These are phyloP conservation scores for Cryphonectria radicalis DNA, from an alignment of 2,329 filamentous ascomycete genomes.

Conservation along the genomic window DNA sequence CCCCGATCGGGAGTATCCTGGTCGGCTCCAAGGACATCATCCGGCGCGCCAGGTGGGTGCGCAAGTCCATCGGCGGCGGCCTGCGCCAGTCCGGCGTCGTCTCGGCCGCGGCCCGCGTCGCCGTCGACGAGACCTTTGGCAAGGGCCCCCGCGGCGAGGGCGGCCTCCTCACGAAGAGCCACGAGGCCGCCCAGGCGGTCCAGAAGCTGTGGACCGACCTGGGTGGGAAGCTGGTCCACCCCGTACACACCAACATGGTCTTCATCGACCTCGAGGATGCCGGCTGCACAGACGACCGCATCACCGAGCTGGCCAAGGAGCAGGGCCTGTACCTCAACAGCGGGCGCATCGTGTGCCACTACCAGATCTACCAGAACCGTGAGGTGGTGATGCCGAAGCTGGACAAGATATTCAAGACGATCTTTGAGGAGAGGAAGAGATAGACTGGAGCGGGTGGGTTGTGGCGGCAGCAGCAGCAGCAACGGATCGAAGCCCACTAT, in stretches of 20 bases:
- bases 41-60: constrained; percentile 72
- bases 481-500: constrained; percentile 12
- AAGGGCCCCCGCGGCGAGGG: constrained; percentile 59
- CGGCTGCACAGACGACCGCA: constrained; percentile 46
- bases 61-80: constrained; percentile 82
- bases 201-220: constrained; percentile 66
- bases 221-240: constrained; percentile 70
- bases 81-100: constrained; percentile 77
- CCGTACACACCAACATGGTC: constrained; percentile 89
- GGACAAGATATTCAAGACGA: constrained; percentile 56
- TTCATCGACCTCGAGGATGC: constrained; percentile 76
- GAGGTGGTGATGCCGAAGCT: constrained; percentile 64
- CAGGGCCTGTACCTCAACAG: constrained; percentile 48
- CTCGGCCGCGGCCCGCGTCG: constrained; percentile 74
- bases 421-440: constrained; percentile 35
- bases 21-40: constrained; percentile 56
- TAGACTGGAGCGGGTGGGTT: constrained; percentile 25
- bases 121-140: constrained; percentile 79
- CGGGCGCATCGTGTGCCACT: constrained; percentile 52
- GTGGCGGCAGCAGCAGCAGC: constrained; percentile 4
- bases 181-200: constrained; percentile 66
- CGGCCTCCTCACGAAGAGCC: constrained; percentile 63
- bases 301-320: constrained; percentile 46
- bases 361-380: constrained; percentile 64
- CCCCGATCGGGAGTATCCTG: constrained; percentile 55